Base-by-base conservation (phyloP, 1,284 basidiomycete species). In the Kalmanozyma brasiliensis region DNA sequence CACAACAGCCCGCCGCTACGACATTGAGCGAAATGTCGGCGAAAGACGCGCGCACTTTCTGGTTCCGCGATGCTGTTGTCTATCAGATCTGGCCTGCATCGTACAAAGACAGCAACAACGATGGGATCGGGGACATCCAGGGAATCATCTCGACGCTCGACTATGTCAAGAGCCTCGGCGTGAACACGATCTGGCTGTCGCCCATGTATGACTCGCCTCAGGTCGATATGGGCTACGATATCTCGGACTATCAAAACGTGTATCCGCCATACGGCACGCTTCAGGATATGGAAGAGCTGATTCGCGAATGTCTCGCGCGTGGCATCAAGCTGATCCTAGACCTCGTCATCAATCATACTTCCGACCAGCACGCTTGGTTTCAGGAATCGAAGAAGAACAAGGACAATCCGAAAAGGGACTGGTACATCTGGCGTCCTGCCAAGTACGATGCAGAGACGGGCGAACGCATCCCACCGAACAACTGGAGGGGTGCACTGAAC, bases 311-410 rank as follows among this genome's bases (percentile, higher is more conserved):
- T 36, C 89, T 91, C 64, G 81, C 85, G n/a, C 85, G 87, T 37
- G 88, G 87, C 0, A 89, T 91, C 87, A 90, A 89, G 74, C 84
- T 90, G 41, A 87, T 91, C 85, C 89, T 91, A 84, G 90, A 91
- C 78, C 86, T 91, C 2, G 90, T 91, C 20, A 88, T 89, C 16
- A 92, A 91, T 79, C 90, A 91, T 80, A 88, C 87, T 3, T 90
- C 89, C 3, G 88, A 90, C 81, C 69, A 74, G 57, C 72, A 74
- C 32, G 85, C 84, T 23, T 92, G 90, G 90, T 92, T 91, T 83
- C 77, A 86, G 53, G 84, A 87, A 60, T 90, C 89, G 14, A 85
- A 86, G 45, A 86, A 86, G 2, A 86, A 84, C 61, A 87, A 87
- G 71, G 82, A 85, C 2, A 85, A 81, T 71, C 85, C 87, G 0